Conservation (phyloP, 1,284 basidiomycete genomes). For the Somion occarium region DNA sequence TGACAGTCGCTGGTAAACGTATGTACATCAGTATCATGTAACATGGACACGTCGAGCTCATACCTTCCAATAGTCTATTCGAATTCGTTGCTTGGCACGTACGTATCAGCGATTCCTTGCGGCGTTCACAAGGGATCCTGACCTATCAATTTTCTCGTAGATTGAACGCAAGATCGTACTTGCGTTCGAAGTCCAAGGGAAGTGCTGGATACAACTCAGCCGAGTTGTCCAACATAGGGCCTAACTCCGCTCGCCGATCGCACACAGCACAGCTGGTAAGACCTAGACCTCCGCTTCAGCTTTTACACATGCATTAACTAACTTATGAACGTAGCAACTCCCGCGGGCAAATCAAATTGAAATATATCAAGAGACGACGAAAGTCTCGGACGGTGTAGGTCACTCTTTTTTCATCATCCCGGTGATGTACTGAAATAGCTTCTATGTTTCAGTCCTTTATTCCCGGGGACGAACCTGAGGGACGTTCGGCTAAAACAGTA, state of each 20-base stretch:
- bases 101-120: neutral
- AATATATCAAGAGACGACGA: slow-evolving; percentile 4
- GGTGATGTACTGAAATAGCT: no score
- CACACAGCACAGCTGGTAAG: neutral
- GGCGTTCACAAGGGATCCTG: neutral
- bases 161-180: neutral
- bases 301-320: no score
- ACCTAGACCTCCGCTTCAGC: no score
- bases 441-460: no score
- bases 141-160: neutral
- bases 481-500: no score
- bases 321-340: no score
- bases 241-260: neutral
- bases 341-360: slow-evolving; percentile 1
- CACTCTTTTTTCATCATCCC: no score
- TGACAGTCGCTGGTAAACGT: slow-evolving; percentile 2
- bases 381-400: neutral
- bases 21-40: neutral
- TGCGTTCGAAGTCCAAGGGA: neutral
- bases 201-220: neutral
- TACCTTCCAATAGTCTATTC: slow-evolving; percentile 1
- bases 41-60: neutral
- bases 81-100: slow-evolving; percentile 7
- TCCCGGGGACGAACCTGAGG: no score
- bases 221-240: neutral